Evolutionary conservation across 208 protist genomes (phyloP), one percentile per base, ranked within the genome.

Genomic region (Leishmania turanica): DNA sequence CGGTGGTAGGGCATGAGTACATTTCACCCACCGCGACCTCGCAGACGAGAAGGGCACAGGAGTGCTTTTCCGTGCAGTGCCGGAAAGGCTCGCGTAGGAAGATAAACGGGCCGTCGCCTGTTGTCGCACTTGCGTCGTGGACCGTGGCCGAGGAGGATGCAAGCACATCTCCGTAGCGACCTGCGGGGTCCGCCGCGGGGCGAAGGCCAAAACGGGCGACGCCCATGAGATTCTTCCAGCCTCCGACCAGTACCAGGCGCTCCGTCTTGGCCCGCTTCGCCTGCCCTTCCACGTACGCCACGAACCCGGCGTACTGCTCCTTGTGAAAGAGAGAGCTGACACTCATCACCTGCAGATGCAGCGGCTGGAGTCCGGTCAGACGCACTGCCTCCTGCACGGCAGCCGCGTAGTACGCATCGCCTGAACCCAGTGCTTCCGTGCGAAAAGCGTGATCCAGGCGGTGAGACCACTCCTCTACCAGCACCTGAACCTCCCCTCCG

Each of bases 81-180:
- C 75, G 73, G 82, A 96, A 96, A 1, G 93, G 93, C 17, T 87
- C 75, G 9, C 85, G 89, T 64, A 86, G 75, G 74, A 96, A 96
- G 7, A 90, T 54, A 24, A 88, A 74, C 24, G 84, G 86, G 21
- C 81, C 58, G 6, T 68, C 74, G 0, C n/a, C 68, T 17, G 62
- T 65, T n/a, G 74, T 66, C 62, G 65, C 64, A 27, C 71, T 37
- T 47, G 58, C 17, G 31, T 70, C 31, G 56, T 19, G 27, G 1
- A n/a, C 69, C 13, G 60, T 11, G 8, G 68, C 65, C 31, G 64
- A 73, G 37, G 58, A 51, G 17, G 73, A 62, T n/a, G 34, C 53
- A 21, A 45, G n/a, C 42, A 27, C 72, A 76, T 42, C 72, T 27
- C 58, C 34, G 31, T n/a, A 37, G 66, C 42, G 27, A 19, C 75